Evolutionary conservation across 2,329 filamentous ascomycete genomes (phyloP), one percentile per base, ranked within the genome.

Genomic region (Aspergillus neotritici): DNA sequence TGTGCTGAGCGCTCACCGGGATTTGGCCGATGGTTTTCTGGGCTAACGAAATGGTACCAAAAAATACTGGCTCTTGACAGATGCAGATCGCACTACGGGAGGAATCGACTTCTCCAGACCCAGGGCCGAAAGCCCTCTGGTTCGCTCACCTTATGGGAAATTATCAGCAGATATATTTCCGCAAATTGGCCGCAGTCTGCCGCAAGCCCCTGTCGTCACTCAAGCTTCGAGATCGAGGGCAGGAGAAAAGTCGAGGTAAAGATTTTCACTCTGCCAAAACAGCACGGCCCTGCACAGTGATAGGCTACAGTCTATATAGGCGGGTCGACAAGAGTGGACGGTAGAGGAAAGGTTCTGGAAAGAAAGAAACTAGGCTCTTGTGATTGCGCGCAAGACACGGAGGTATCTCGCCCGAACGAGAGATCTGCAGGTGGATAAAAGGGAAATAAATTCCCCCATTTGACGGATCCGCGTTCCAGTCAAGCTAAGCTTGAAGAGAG

Each of bases 401-500:
- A 46, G 40, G 44, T 51, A 46, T 44, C 41, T 44, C 21, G 34
- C 40, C 50, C 47, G 44, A 51, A 50, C 33, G 21, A 48, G 49
- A 44, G 46, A 46, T 49, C 38, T 49, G 47, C 47, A 55, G 51
- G 49, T 49, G 47, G 51, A 43, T 47, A 47, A 47, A 48, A 29
- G 31, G 31, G 28, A 25, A 44, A 44, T 32, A 34, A 48, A 48
- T 44, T 40, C 48, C 43, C 50, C 47, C 48, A 56, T 54, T 56
- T 51, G 53, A 54, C 47, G 42, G 52, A 54, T 53, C 50, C 47
- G 50, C 47, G 42, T 47, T 47, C 45, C 47, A 49, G 50, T 48
- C 51, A 54, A 54, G 53, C 53, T 56, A 53, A 54, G 48, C 46
- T 52, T 52, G 51, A 44, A 52, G 49, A 47, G 47, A 40, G 39